Evolutionary conservation across 441 rosid genomes (phyloP).

Genomic region (Francoa sonchifolia): DNA sequence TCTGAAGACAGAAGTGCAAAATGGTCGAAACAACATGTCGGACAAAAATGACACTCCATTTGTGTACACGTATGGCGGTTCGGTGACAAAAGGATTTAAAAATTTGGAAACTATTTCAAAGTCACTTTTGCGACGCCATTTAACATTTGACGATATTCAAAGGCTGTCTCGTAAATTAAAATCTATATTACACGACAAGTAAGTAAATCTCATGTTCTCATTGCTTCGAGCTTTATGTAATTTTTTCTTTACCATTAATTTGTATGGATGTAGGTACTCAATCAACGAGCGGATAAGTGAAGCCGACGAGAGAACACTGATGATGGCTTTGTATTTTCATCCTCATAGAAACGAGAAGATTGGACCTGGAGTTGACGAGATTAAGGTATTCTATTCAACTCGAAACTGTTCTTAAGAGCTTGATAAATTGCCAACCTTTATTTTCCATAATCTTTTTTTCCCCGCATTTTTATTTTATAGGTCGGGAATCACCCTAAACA

Average conservation of each 20-base stretch:
- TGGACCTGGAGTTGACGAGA: conserved; percentile 51
- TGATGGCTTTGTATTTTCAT: conserved; percentile 60
- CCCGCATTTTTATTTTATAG: too few relatives aligned
- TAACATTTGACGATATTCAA: conserved; percentile 37
- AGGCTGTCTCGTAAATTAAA: conserved; percentile 34
- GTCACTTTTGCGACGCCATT: conserved; percentile 20
- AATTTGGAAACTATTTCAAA: conserved; percentile 25
- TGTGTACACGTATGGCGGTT: conserved; percentile 19
- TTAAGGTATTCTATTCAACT: conserved; percentile 36
- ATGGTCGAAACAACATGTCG: conserved; percentile 13
- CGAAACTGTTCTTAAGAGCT: neutral
- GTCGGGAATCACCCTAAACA: conserved; percentile 49
- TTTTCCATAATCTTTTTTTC: too few relatives aligned
- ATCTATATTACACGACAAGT: conserved; percentile 55
- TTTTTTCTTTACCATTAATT: conserved; percentile 3
- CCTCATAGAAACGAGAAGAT: conserved; percentile 69
- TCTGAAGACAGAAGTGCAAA: conserved; percentile 19
- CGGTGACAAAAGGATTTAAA: conserved; percentile 21
- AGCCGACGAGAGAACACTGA: conserved; percentile 32
- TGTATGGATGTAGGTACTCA: conserved; percentile 37
- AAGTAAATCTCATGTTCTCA: conserved; percentile 18
- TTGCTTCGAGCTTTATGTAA: neutral
- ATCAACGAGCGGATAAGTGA: conserved; percentile 45
- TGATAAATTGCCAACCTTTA: neutral
- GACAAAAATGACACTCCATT: conserved; percentile 27